Base-by-base conservation (phyloP, 2,329 filamentous ascomycete species). In the Penicillium sp. region DNA sequence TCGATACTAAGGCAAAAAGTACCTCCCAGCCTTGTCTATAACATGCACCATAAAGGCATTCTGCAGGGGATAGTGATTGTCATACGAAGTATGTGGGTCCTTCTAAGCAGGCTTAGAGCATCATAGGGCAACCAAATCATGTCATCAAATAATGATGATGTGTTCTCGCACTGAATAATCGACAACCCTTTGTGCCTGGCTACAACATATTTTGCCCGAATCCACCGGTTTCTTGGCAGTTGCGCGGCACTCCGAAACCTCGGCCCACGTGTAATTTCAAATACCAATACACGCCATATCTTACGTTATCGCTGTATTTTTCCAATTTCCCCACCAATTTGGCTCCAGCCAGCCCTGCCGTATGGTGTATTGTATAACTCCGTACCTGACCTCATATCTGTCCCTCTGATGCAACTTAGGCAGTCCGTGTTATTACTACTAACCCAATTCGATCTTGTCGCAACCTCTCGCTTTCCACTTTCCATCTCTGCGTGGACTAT, bases 401-500 rank as follows among this genome's bases (percentile, higher is more conserved):
- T 45, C 49, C 38, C 49, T 61, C 59, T 49, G 43, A 62, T 65
- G 60, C 64, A 59, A 65, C 62, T 63, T n/a, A 53, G 51, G 27
- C 57, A 49, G 47, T 52, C 51, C 19, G 48, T 49, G 49, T 59
- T 50, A 23, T 39, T 27, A 23, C 43, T 17, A 21, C 49, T 33
- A 53, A 60, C 44, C 49, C 33, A 44, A 58, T 55, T 55, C 42
- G 49, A 58, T 41, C 48, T 48, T 29, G 48, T 55, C 33, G 31
- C 54, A 49, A 57, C 50, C 36, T 35, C 19, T 49, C 49, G 12
- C 50, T 41, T 45, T 54, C 38, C 36, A 41, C 50, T 41, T 45
- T 54, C 38, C 36, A 41, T 43, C 58, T 27, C 39, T 27, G 6
- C 10, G 48, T 55, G 62, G 68, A 75, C 68, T 75, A 77, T 77